phyloP scores from a whole-genome alignment of 164 flowering plant genomes.

The Aristolochia contorta region DNA sequence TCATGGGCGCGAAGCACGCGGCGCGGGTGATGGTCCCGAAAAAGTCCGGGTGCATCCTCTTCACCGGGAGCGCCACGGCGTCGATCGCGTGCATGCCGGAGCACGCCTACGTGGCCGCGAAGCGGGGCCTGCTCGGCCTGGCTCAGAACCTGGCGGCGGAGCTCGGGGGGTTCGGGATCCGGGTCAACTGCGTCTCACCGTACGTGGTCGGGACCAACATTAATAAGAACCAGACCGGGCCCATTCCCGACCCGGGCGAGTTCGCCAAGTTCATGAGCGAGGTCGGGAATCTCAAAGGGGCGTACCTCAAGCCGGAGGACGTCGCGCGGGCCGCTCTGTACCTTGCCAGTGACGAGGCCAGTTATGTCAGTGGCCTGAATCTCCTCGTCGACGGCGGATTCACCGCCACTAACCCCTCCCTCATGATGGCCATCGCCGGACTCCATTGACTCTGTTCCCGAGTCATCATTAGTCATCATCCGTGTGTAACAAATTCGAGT shows the following conservation, averaged over 20 bases:
- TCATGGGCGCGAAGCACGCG: constrained; percentile 83
- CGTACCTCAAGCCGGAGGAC: constrained; percentile 47
- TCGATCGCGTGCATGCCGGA: constrained; percentile 58
- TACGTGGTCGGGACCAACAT: constrained; percentile 57
- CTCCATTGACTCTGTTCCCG: no score
- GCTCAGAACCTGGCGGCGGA: constrained; percentile 76
- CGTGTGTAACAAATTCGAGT: no score
- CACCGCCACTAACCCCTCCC: constrained; percentile 42
- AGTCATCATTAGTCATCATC: no score
- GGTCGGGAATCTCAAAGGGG: constrained; percentile 54
- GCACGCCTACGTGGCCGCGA: constrained; percentile 73
- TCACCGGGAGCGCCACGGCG: constrained; percentile 47
- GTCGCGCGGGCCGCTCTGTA: constrained; percentile 75
- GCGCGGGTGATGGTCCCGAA: constrained; percentile 76
- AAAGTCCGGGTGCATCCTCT: constrained; percentile 53
- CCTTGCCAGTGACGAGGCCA: constrained; percentile 71
- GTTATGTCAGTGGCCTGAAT: constrained; percentile 70
- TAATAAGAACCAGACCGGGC: constrained; percentile 65
- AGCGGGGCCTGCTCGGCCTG: constrained; percentile 80
- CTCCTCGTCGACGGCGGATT: constrained; percentile 89
- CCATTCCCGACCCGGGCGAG: constrained; percentile 34
- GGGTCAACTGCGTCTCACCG: constrained; percentile 90
- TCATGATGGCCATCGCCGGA: constrained; percentile 5
- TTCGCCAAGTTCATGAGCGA: constrained; percentile 32
- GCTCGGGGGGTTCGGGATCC: constrained; percentile 64